A percentile compares a stretch with the other conserved stretches of the same genome.
Evolutionary conservation across 805 yeast species (phyloP).

Genomic region (Saccharomycopsis lassenensis): DNA sequence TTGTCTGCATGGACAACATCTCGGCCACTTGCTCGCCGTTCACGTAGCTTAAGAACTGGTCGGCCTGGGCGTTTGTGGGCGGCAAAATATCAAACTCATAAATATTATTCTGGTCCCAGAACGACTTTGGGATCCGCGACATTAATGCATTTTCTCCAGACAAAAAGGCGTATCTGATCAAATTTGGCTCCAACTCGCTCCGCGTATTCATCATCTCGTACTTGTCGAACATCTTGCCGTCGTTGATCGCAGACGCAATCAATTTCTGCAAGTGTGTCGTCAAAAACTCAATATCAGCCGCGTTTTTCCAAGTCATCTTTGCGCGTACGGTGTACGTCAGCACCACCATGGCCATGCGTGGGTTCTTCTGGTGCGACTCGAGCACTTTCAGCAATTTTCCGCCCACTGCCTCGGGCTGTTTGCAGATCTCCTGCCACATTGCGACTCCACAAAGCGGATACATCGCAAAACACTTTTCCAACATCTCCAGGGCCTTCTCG

Average conservation of each 20-base stretch:
- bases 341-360: constrained; percentile 29
- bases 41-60: too few relatives aligned
- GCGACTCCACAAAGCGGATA: constrained; percentile 50
- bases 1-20: too few relatives aligned
- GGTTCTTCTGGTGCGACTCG: too few relatives aligned
- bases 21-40: too few relatives aligned
- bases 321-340: constrained; percentile 55
- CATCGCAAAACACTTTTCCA: constrained; percentile 38
- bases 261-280: constrained; percentile 28
- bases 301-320: constrained; percentile 41
- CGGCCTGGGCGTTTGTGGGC: constrained; percentile 29
- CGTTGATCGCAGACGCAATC: too few relatives aligned
- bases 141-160: constrained; percentile 62
- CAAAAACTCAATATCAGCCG: constrained; percentile 36
- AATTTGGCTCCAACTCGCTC: too few relatives aligned
- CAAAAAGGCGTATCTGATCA: constrained; percentile 55
- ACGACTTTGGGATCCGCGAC: constrained; percentile 52
- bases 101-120: constrained; percentile 53
- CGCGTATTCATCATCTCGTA: too few relatives aligned
- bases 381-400: too few relatives aligned
- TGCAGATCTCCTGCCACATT: constrained; percentile 38
- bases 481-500: constrained; percentile 35
- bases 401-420: constrained; percentile 1
- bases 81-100: constrained; percentile 68
- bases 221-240: too few relatives aligned